Conservation (phyloP, 169 alveolate species). For the Amoebophrya sp. region DNA sequence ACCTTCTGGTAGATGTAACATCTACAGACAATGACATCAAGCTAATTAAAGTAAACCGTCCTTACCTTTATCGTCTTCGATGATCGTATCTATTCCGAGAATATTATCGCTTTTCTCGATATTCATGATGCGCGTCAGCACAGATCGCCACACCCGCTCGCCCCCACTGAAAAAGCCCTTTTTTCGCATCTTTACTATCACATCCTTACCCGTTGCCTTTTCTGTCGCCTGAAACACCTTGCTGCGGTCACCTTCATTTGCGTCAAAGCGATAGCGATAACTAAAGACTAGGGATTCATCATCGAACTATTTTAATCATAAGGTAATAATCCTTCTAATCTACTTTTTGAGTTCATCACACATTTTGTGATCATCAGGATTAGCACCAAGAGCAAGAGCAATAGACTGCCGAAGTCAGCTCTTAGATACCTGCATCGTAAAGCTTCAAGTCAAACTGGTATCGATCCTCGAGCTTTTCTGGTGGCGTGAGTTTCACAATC, state of each 20-base stretch:
- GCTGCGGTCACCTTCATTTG: slow-evolving; percentile 5
- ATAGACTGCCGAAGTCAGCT: too few species aligned
- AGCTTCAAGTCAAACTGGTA: neutral
- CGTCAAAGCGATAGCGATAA: too few species aligned
- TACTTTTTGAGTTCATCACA: too few species aligned
- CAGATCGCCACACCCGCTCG: neutral
- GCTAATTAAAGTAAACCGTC: neutral
- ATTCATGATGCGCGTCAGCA: neutral
- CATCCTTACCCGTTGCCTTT: neutral
- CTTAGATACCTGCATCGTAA: neutral
- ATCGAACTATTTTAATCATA: too few species aligned
- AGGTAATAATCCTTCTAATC: too few species aligned
- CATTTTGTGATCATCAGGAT: too few species aligned
- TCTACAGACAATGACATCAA: neutral
- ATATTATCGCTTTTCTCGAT: neutral
- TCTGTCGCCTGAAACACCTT: neutral
- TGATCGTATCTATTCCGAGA: neutral
- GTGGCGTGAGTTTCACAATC: neutral
- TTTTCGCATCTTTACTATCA: neutral
- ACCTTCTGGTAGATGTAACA: too few species aligned
- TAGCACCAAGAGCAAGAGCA: too few species aligned
- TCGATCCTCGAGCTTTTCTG: neutral
- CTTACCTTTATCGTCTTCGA: neutral
- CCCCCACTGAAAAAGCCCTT: neutral
- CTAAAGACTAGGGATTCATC: too few species aligned